Conservation (phyloP, 192 early-diverging fungal genomes). For the Rhizophagus sp. region DNA sequence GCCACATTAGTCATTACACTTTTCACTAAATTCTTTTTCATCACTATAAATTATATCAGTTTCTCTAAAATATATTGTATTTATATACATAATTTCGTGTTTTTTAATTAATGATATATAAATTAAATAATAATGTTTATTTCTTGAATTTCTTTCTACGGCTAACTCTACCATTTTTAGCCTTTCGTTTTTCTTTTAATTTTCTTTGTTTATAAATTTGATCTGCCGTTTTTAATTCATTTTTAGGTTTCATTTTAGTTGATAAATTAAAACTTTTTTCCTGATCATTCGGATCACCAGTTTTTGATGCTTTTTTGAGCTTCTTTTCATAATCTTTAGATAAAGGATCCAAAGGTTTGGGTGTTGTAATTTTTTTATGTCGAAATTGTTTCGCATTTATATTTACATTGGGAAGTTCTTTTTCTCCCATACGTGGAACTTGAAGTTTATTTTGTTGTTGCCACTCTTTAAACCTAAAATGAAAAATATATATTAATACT, state of each 20-base stretch:
- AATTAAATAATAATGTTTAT: too few relatives aligned
- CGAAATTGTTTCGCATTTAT: slow-evolving; percentile 64
- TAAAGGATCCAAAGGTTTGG: slow-evolving; percentile 72
- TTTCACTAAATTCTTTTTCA: too few relatives aligned
- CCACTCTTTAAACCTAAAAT: slow-evolving; percentile 81
- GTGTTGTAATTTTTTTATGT: slow-evolving; percentile 73
- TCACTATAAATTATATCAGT: too few relatives aligned
- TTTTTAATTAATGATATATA: too few relatives aligned
- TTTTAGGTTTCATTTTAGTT: slow-evolving; percentile 1
- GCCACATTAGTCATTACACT: too few relatives aligned
- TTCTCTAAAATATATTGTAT: too few relatives aligned
- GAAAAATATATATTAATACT: background rate
- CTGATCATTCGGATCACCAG: background rate
- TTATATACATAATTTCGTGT: too few relatives aligned
- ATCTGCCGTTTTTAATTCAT: slow-evolving; percentile 24
- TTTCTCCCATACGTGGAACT: slow-evolving; percentile 85
- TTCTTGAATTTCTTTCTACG: background rate
- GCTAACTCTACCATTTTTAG: slow-evolving; percentile 25
- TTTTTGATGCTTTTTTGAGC: slow-evolving; percentile 38
- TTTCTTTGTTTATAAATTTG: slow-evolving; percentile 23
- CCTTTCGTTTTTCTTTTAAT: slow-evolving; percentile 19
- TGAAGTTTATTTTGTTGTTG: slow-evolving; percentile 81
- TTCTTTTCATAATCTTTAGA: slow-evolving; percentile 66
- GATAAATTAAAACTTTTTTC: background rate
- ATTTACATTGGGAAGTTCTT: slow-evolving; percentile 64